phyloP scores from a whole-genome alignment of 495 filamentous ascomycete genomes.

The Xanthoparmelia taractica region DNA sequence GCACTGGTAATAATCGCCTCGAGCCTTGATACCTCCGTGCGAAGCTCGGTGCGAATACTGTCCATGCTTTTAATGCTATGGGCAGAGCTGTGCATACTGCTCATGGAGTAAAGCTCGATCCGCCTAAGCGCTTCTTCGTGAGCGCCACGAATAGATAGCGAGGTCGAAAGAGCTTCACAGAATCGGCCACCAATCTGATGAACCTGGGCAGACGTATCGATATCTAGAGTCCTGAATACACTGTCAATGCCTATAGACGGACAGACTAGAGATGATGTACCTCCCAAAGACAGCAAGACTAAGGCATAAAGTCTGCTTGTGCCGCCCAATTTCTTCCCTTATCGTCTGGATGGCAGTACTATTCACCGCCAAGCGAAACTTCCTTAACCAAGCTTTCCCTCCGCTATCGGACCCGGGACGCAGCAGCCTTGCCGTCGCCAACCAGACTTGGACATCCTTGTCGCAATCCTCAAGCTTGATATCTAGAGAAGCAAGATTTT shows the following conservation, averaged over 20 bases:
- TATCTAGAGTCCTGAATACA: slow-evolving; percentile 6
- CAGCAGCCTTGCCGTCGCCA: slow-evolving; percentile 14
- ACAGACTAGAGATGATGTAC: neutral
- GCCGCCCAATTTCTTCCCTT: slow-evolving; percentile 12
- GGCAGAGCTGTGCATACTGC: slow-evolving; percentile 12
- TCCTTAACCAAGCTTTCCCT: slow-evolving; percentile 16
- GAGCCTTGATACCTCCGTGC: slow-evolving; percentile 14
- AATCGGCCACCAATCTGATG: slow-evolving; percentile 11
- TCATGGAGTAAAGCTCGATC: slow-evolving; percentile 15
- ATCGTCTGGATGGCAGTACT: slow-evolving; percentile 16
- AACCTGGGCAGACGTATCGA: slow-evolving; percentile 15
- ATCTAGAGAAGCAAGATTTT: slow-evolving; percentile 14
- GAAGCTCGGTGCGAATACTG: slow-evolving; percentile 13
- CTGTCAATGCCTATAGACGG: neutral
- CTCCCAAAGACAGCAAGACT: slow-evolving; percentile 16
- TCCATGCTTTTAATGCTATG: slow-evolving; percentile 19
- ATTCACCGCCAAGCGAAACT: slow-evolving; percentile 16
- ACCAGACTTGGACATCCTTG: slow-evolving; percentile 15
- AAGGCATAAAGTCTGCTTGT: slow-evolving; percentile 10
- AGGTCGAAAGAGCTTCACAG: slow-evolving; percentile 3
- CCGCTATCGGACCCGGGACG: slow-evolving; percentile 7
- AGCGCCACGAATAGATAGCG: slow-evolving; percentile 7
- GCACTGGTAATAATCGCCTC: slow-evolving; percentile 11
- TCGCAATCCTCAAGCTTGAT: slow-evolving; percentile 18
- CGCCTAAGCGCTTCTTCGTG: slow-evolving; percentile 4